phyloP scores from a whole-genome alignment of 805 yeast species.

The Yamadazyma scolyti region DNA sequence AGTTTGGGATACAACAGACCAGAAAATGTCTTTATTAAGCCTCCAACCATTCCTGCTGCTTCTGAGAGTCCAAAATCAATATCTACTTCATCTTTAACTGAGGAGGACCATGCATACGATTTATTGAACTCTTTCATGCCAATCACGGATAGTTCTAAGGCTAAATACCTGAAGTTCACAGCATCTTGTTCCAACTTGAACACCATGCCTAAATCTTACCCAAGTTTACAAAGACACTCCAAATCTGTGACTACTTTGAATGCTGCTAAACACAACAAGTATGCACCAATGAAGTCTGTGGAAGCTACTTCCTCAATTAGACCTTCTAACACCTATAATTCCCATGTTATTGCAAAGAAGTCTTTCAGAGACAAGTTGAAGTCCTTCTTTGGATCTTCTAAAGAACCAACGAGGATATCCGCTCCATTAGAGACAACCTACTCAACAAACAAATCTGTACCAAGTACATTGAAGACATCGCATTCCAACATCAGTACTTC shows the following conservation, averaged over 20 bases:
- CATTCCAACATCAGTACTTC: not conserved
- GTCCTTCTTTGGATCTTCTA: conserved; percentile 9
- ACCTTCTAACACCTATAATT: conserved; percentile 7
- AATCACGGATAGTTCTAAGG: conserved; percentile 7
- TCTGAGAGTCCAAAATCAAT: conserved; percentile 2
- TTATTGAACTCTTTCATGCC: conserved; percentile 13
- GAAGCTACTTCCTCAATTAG: conserved; percentile 9
- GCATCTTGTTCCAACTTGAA: conserved; percentile 11
- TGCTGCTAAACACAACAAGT: conserved; percentile 12
- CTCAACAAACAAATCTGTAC: conserved; percentile 8
- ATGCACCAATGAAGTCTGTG: conserved; percentile 11
- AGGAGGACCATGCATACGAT: conserved; percentile 13
- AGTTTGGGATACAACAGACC: conserved; percentile 27
- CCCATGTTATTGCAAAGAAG: conserved; percentile 8
- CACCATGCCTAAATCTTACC: conserved; percentile 4
- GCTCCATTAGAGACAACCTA: conserved; percentile 13
- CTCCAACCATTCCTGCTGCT: conserved; percentile 14
- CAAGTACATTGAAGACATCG: conserved; percentile 1
- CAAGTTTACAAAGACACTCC: conserved; percentile 9
- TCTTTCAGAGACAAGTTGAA: conserved; percentile 13
- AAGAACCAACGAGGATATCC: conserved; percentile 6
- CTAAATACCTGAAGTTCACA: conserved; percentile 7
- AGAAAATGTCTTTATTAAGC: conserved; percentile 24
- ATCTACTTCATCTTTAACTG: conserved; percentile 5
- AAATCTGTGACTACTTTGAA: conserved; percentile 12